These are phyloP conservation scores for Bifiguratus adelaidae DNA, from an alignment of 192 early-diverging fungal species.

Conservation along the genomic window DNA sequence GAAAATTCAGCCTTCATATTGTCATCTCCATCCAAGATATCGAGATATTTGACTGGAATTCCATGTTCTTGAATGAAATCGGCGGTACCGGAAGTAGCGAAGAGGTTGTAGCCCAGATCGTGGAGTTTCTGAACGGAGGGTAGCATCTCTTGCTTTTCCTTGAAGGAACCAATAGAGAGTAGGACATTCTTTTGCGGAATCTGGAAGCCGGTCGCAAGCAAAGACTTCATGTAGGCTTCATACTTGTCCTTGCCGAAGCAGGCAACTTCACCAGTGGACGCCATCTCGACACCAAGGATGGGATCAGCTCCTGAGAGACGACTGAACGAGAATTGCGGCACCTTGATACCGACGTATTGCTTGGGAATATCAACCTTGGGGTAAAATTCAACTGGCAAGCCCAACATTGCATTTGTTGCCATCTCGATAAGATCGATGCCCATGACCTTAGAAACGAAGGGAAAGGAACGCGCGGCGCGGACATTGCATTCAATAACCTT, in stretches of 20 bases:
- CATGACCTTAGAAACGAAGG: slow-evolving; percentile 95
- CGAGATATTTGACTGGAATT: slow-evolving; percentile 85
- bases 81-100: slow-evolving; percentile 93
- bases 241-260: slow-evolving; percentile 97
- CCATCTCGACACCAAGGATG: slow-evolving; percentile 98
- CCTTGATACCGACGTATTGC: slow-evolving; percentile 92
- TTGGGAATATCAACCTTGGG: slow-evolving; percentile 56
- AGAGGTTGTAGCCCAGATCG: slow-evolving; percentile 81
- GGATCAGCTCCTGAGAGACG: slow-evolving; percentile 95
- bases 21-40: slow-evolving; percentile 54
- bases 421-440: slow-evolving; percentile 94
- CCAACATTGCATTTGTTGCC: slow-evolving; percentile 91
- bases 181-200: slow-evolving; percentile 94
- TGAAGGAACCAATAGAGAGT: slow-evolving; percentile 95
- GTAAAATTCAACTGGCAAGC: slow-evolving; percentile 70
- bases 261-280: slow-evolving; percentile 98
- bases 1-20: slow-evolving; percentile 78
- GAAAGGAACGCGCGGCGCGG: slow-evolving; percentile 92
- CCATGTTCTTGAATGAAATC: slow-evolving; percentile 95
- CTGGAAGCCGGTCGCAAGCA: slow-evolving; percentile 86
- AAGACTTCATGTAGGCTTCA: slow-evolving; percentile 93
- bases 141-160: slow-evolving; percentile 96
- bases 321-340: slow-evolving; percentile 96
- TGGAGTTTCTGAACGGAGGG: slow-evolving; percentile 78
- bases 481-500: slow-evolving; percentile 99